Percentiles rank a stretch among this genome's conserved stretches.
Conservation (phyloP, 2,329 filamentous ascomycete genomes). For the Ophiocordyceps camponoti-saundersi region DNA sequence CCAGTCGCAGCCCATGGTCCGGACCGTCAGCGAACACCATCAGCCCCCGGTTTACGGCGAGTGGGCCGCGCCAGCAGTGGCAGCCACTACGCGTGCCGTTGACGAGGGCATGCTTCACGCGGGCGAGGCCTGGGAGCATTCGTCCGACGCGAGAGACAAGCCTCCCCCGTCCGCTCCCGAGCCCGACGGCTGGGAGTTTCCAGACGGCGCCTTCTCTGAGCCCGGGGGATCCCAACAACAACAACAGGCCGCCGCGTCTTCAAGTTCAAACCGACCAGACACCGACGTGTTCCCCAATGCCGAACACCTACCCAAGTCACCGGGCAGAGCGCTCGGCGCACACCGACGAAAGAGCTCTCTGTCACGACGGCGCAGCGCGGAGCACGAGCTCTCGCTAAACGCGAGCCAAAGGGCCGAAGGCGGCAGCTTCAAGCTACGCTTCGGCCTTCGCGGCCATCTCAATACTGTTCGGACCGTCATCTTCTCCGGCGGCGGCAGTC, state of each 20-base stretch:
- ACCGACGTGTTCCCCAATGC: conserved; percentile 76
- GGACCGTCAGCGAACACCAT: conserved; percentile 32
- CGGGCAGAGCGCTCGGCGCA: conserved; percentile 48
- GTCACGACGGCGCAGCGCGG: conserved; percentile 51
- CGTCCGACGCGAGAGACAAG: conserved; percentile 30
- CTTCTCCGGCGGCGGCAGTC: conserved; percentile 90
- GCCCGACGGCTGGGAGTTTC: conserved; percentile 82
- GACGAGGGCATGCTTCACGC: conserved; percentile 19
- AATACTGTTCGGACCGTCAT: conserved; percentile 90
- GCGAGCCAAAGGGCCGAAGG: conserved; percentile 45
- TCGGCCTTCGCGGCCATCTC: conserved; percentile 79
- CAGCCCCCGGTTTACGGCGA: conserved; percentile 23
- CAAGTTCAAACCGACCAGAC: conserved; percentile 51
- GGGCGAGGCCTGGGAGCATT: conserved; percentile 22
- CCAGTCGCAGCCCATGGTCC: conserved; percentile 32
- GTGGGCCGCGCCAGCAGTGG: conserved; percentile 16
- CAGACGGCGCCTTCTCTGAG: conserved; percentile 54
- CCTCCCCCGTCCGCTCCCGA: conserved; percentile 25
- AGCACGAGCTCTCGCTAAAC: conserved; percentile 42
- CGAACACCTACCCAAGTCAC: conserved; percentile 66
- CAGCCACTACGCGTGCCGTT: conserved; percentile 13
- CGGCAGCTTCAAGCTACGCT: conserved; percentile 78
- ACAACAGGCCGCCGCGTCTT: conserved; percentile 20
- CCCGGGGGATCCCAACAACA: conserved; percentile 23
- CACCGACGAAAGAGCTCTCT: conserved; percentile 72